Conservation (phyloP, 805 yeast species). For the Candida suzukii region DNA sequence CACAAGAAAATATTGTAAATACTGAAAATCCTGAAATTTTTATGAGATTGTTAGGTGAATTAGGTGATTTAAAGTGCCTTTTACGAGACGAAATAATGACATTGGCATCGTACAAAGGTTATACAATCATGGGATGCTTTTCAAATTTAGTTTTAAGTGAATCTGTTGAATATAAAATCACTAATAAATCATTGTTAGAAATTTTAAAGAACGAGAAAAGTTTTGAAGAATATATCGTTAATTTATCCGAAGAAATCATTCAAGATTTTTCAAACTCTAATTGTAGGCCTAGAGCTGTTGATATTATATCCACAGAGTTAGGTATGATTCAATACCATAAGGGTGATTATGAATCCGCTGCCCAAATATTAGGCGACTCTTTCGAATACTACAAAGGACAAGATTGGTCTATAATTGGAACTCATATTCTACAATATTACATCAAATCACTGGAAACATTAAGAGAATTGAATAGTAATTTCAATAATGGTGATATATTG, state of each 20-base stretch:
- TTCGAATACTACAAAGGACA: slow-evolving; percentile 59
- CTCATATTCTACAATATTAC: slow-evolving; percentile 56
- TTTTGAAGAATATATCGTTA: slow-evolving; percentile 37
- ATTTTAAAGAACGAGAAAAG: slow-evolving; percentile 24
- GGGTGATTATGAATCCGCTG: slow-evolving; percentile 52
- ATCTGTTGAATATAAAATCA: slow-evolving; percentile 3
- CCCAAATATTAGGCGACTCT: slow-evolving; percentile 56
- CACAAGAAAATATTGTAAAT: neutral
- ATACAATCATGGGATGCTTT: slow-evolving; percentile 24
- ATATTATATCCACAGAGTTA: slow-evolving; percentile 69
- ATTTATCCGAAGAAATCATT: slow-evolving; percentile 50
- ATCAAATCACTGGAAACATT: slow-evolving; percentile 47
- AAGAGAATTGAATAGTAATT: neutral
- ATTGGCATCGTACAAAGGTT: slow-evolving; percentile 24
- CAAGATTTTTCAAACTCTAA: slow-evolving; percentile 42
- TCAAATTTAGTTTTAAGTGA: neutral
- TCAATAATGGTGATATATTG: slow-evolving; percentile 1
- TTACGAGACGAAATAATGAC: slow-evolving; percentile 38
- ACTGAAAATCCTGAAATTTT: neutral
- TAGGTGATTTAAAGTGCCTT: slow-evolving; percentile 42
- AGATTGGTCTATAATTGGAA: slow-evolving; percentile 73
- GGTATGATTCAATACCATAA: slow-evolving; percentile 58
- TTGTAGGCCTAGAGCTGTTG: slow-evolving; percentile 56
- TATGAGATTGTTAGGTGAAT: slow-evolving; percentile 23
- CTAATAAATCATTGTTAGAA: slow-evolving; percentile 11